These are phyloP conservation scores for Picochlorum sp. DNA, from an alignment of 139 green algal genomes.

Conservation along the genomic window DNA sequence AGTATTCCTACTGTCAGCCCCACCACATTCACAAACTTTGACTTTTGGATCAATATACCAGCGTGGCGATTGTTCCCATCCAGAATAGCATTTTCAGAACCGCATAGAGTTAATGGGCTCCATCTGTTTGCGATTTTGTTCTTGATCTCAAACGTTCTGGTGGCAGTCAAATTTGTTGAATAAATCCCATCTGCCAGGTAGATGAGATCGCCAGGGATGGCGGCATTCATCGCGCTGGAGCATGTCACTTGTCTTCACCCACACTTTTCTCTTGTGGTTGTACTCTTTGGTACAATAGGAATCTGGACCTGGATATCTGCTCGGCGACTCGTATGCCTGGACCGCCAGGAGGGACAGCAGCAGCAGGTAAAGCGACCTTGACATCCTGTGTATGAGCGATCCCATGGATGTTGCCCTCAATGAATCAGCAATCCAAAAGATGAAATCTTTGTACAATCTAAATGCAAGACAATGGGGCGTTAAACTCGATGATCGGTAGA, in stretches of 20 bases:
- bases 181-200: constrained; percentile 3
- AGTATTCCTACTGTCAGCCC: constrained; percentile 3
- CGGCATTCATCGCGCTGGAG: background rate
- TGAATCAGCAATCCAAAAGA: no score
- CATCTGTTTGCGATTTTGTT: constrained; percentile 7
- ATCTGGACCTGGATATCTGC: no score
- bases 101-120: constrained; percentile 6
- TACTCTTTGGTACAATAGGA: background rate
- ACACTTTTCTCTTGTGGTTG: constrained; percentile 5
- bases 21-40: constrained; percentile 4
- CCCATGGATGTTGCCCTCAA: no score
- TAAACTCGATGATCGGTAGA: no score
- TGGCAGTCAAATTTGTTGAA: background rate
- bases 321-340: no score
- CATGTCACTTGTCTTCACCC: background rate
- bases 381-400: no score
- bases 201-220: constrained; percentile 1
- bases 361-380: no score
- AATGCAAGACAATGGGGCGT: no score
- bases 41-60: constrained; percentile 4
- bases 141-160: background rate
- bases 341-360: no score
- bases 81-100: constrained; percentile 1
- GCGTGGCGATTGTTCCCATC: background rate
- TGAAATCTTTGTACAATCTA: no score